These are phyloP conservation scores for Kodamaea alishanica DNA, from an alignment of 1,139 yeast genomes.

Conservation along the genomic window DNA sequence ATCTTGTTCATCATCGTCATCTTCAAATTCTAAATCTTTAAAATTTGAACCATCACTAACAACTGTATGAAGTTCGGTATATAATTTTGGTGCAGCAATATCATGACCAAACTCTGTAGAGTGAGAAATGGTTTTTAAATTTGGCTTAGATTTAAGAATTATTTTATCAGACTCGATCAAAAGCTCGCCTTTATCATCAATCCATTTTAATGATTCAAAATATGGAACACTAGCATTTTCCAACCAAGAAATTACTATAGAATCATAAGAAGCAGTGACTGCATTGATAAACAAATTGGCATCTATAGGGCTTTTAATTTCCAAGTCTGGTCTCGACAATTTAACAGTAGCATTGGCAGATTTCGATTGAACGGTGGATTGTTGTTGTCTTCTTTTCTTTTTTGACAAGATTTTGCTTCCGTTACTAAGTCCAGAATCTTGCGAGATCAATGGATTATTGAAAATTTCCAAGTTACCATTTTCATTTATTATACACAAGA, in stretches of 20 bases:
- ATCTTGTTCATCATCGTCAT: constrained; percentile 42
- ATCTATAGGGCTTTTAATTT: constrained; percentile 31
- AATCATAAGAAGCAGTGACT: constrained; percentile 33
- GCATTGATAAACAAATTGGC: constrained; percentile 41
- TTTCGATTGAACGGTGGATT: constrained; percentile 40
- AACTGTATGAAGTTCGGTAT: constrained; percentile 67
- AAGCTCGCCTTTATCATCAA: constrained; percentile 31
- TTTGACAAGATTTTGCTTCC: constrained; percentile 21
- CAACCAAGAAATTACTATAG: constrained; percentile 59
- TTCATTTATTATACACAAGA: constrained; percentile 60
- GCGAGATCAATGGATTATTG: constrained; percentile 41
- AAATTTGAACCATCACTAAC: constrained; percentile 65
- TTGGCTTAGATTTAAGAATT: constrained; percentile 40
- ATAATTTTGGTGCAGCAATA: constrained; percentile 63
- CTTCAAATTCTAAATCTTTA: constrained; percentile 44
- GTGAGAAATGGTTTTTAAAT: constrained; percentile 32
- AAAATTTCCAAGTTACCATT: constrained; percentile 68
- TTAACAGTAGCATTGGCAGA: constrained; percentile 42
- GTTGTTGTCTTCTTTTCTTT: constrained; percentile 36
- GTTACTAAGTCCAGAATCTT: constrained; percentile 10
- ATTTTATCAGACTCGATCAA: constrained; percentile 23
- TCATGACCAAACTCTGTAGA: constrained; percentile 54
- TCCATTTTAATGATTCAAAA: constrained; percentile 60
- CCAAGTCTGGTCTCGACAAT: constrained; percentile 42
- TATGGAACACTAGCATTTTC: constrained; percentile 66